Evolutionary conservation across 2,329 filamentous ascomycete species (phyloP).

Genomic region (Fusarium sp.): DNA sequence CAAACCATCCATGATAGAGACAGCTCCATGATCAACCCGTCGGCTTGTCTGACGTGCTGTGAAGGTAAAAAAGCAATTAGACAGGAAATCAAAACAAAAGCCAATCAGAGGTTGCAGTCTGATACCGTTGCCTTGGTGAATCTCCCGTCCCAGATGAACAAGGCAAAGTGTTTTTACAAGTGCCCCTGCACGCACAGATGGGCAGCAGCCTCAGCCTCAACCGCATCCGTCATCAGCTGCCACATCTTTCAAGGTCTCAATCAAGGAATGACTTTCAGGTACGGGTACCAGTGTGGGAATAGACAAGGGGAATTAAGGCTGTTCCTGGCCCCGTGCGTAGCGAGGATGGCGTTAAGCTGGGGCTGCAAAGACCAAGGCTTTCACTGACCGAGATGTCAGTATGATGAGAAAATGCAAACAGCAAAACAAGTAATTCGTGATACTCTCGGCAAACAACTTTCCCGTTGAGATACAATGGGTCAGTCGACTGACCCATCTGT

Average conservation of each 20-base stretch:
- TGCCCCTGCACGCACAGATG: constrained; percentile 29
- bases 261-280: constrained; percentile 18
- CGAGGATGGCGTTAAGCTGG: constrained; percentile 12
- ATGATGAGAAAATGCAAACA: background rate
- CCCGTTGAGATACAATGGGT: background rate
- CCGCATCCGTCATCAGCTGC: constrained; percentile 40
- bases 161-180: constrained; percentile 23
- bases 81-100: background rate
- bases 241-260: constrained; percentile 15
- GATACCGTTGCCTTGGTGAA: constrained; percentile 27
- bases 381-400: background rate
- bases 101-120: constrained; percentile 7
- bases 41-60: constrained; percentile 8
- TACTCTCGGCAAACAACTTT: background rate
- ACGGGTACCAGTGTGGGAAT: constrained; percentile 19
- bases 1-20: constrained; percentile 5
- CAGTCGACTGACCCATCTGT: constrained; percentile 19
- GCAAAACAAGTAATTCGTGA: background rate
- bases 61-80: constrained; percentile 12
- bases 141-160: constrained; percentile 7
- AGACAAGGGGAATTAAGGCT: constrained; percentile 21
- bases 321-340: constrained; percentile 31
- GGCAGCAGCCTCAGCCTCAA: constrained; percentile 37
- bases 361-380: background rate
- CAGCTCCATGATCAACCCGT: constrained; percentile 10